These are phyloP conservation scores for Scheffersomyces amazonensis DNA, from an alignment of 805 yeast species.

Conservation along the genomic window DNA sequence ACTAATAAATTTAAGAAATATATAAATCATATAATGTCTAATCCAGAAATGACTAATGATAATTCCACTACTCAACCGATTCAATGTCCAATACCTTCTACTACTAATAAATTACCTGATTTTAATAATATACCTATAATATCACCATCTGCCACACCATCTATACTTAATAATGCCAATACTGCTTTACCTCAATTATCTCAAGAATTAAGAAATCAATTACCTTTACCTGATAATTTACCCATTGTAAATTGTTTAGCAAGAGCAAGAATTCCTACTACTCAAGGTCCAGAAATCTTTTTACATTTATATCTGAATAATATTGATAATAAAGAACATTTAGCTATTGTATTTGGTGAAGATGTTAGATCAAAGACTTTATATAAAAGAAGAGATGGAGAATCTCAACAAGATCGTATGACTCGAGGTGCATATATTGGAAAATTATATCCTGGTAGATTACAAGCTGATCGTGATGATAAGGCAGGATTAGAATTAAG, in stretches of 20 bases:
- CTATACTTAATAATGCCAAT: slow-evolving; percentile 8
- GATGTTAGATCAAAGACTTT: slow-evolving; percentile 76
- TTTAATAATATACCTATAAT: slow-evolving; percentile 20
- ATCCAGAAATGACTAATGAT: neutral
- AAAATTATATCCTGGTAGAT: slow-evolving; percentile 81
- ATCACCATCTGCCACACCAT: slow-evolving; percentile 20
- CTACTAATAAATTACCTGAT: slow-evolving; percentile 2
- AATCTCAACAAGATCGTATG: slow-evolving; percentile 91
- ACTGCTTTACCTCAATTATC: slow-evolving; percentile 13
- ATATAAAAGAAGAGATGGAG: slow-evolving; percentile 59
- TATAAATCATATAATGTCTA: neutral
- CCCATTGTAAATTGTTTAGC: slow-evolving; percentile 87
- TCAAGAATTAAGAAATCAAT: slow-evolving; percentile 24
- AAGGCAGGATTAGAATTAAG: slow-evolving; percentile 17
- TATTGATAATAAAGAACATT: slow-evolving; percentile 86
- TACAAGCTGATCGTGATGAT: slow-evolving; percentile 59
- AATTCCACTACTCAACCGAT: neutral
- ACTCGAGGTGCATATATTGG: slow-evolving; percentile 98
- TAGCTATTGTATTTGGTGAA: slow-evolving; percentile 96
- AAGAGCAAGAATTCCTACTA: slow-evolving; percentile 94
- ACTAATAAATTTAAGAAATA: too few relatives aligned
- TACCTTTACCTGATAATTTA: slow-evolving; percentile 49
- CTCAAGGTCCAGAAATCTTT: slow-evolving; percentile 91
- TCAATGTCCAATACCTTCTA: neutral
- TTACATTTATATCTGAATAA: slow-evolving; percentile 85